These are phyloP conservation scores for Polyporus tsugae DNA, from an alignment of 1,284 basidiomycete genomes.

Conservation along the genomic window DNA sequence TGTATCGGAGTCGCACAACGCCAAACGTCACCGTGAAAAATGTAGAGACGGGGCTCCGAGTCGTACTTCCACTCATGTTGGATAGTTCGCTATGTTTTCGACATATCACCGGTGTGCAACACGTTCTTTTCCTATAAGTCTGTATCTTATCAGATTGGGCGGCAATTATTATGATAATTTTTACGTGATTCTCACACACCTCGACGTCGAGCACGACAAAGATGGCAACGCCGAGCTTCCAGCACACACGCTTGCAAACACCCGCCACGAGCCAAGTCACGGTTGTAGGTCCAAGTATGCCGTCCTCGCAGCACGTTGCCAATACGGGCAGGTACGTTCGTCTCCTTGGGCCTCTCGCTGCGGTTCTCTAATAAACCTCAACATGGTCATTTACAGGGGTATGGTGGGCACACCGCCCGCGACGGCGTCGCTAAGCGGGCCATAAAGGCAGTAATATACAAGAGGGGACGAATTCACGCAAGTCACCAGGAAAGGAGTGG, in stretches of 20 bases:
- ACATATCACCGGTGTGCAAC: neutral
- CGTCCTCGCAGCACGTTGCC: conserved; percentile 13
- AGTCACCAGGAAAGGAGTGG: neutral
- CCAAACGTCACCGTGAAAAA: no score
- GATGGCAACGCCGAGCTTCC: conserved; percentile 6
- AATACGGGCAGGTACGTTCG: conserved; percentile 28
- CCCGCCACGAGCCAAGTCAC: conserved; percentile 1
- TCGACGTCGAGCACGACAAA: conserved; percentile 5
- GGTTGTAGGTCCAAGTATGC: conserved; percentile 23
- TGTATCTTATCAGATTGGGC: neutral
- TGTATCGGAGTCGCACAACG: no score
- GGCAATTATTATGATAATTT: conserved; percentile 1
- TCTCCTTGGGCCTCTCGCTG: neutral
- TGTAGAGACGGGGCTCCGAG: no score
- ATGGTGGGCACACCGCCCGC: conserved; percentile 18
- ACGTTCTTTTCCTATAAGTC: neutral
- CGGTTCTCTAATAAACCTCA: conserved; percentile 14
- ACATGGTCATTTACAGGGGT: conserved; percentile 23
- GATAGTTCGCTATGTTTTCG: neutral
- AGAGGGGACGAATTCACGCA: neutral
- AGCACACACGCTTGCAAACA: neutral
- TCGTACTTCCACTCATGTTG: neutral
- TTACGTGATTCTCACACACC: conserved; percentile 7
- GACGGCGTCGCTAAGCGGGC: neutral
- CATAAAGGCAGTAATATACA: neutral